Percentiles rank a stretch among this genome's conserved stretches.
phyloP scores from a whole-genome alignment of 116 monocot species.

The Papilionanthe hybrid region DNA sequence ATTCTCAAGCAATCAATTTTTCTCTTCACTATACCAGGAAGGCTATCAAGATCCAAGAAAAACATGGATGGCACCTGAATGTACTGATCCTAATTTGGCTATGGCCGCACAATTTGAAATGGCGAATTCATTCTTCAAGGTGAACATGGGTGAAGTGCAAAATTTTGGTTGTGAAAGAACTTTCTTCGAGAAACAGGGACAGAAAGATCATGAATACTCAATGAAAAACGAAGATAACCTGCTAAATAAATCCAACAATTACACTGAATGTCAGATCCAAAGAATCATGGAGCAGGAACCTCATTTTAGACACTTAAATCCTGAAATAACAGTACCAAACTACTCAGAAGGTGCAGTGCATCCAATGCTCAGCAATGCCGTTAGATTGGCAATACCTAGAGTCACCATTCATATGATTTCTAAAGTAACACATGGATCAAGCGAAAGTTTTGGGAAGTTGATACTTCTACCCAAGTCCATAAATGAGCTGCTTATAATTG shows the following conservation, averaged over 20 bases:
- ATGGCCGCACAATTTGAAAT: not conserved
- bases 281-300: not conserved
- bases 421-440: not conserved
- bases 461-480: slow-evolving; percentile 1
- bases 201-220: not conserved
- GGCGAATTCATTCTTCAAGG: not conserved
- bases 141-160: not conserved
- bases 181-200: not conserved
- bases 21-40: not conserved
- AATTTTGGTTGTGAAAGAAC: not conserved
- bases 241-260: not conserved
- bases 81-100: not conserved
- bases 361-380: not conserved
- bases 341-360: too few species aligned
- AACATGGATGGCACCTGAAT: not conserved
- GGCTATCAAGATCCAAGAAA: not conserved
- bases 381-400: not conserved
- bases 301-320: not conserved
- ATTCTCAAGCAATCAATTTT: not conserved
- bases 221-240: not conserved
- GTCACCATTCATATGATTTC: not conserved
- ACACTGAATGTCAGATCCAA: not conserved
- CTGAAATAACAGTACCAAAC: not conserved
- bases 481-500: not conserved
- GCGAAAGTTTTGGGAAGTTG: not conserved